Base-by-base conservation (phyloP, 768 basidiomycete species). In the Mycena vulgaris region DNA sequence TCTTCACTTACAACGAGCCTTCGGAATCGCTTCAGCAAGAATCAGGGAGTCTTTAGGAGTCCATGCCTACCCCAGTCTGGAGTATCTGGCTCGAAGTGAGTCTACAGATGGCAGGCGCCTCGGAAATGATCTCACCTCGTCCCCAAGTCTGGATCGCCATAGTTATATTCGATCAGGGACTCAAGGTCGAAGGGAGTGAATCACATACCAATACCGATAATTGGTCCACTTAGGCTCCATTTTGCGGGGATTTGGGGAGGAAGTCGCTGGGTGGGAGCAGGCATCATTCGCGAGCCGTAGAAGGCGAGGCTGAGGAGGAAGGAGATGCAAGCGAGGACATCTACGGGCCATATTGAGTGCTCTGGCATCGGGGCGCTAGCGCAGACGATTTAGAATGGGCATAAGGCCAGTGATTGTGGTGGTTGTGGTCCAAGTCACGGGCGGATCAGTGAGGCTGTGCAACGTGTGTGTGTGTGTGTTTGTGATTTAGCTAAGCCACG, bases 191-290 rank as follows among this genome's bases (percentile, higher is more conserved):
- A 23, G 4, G 23, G 5, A 48, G 23, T 5, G 35, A 39, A 39
- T n/a, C n/a, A 3, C 1, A 6, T n/a, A 62, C 60, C 60, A 35
- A 62, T 62, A 16, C 60, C 60, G 16, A 62, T 51, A 2, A 62
- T 39, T 1, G 60, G 60, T 1, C 60, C 60, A 27, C 3, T 35
- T 3, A 19, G 8, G 16, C 27, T 25, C 58, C 58, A 60, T 39
- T 62, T 17, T 14, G 28, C 60, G 2, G 60, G 48, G 2, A 23
- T 25, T 35, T 31, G 30, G 4, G 45, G 30, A 1, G 35, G 23
- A 30, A 25, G 33, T 51, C 33, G 47, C 8, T 47, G 47, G 3
- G 23, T 7, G 1, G 48, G 3, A n/a, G 60, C 48, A 37, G 55
- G 33, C 3, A 39, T 39, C 31, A 62, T 35, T 8, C 48, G 47